Base-by-base conservation (phyloP, 305 asterid species). In the Rubia peregrina region DNA sequence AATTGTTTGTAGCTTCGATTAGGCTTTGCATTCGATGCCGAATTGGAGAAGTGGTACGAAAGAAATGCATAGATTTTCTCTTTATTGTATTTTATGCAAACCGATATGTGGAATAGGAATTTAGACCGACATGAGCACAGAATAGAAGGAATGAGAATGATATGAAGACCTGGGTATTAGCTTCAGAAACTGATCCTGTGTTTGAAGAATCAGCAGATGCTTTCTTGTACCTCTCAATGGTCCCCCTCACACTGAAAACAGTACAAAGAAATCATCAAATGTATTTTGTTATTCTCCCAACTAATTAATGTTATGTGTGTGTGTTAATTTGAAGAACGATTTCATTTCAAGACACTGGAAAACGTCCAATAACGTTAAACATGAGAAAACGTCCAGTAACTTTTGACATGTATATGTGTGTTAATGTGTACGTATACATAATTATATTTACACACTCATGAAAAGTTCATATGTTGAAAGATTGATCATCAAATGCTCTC, bases 171-270 rank as follows among this genome's bases (percentile, higher is more conserved):
- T 89, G 93, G 11, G 91, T 82, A 77, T 87, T 89, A 64, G 91
- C 93, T 84, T 89, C 93, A 78, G 96, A 83, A 33, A 88, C 79
- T 78, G 93, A 81, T 65, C 89, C 84, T 21, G 88, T 49, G 69
- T 77, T 84, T 56, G 90, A 42, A 70, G 93, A 84, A 79, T 87
- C 93, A 70, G 86, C 68, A 78, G 80, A 73, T 41, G 90, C 84
- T 83, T 89, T 89, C 90, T 89, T 87, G 83, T 87, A 89, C 87
- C 86, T 84, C 6, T 89, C 96, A 80, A 89, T 89, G 4, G 93
- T 89, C 33, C 84, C 92, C 85, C 87, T 83, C 75, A 89, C 93
- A 80, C 95, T 88, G 85, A 77, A 74, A 65, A 22, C 30, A 19
- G 33, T n/a, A 13, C 12, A 51, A 44, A 71, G 21, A 68, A 22